phyloP scores from a whole-genome alignment of 768 basidiomycete genomes.

The Paxillus involutus region DNA sequence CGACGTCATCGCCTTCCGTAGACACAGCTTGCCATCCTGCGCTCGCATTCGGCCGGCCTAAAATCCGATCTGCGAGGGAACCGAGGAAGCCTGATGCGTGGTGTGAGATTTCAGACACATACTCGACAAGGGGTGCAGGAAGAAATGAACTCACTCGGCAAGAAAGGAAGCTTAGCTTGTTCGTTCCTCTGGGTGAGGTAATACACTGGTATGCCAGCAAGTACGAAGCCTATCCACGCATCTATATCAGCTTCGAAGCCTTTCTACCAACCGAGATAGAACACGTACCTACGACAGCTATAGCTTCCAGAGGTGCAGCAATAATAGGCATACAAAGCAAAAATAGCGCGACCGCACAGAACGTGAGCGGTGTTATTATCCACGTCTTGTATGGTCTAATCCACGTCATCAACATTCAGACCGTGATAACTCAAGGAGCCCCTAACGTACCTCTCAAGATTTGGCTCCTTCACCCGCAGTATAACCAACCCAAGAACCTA shows the following conservation, averaged over 20 bases:
- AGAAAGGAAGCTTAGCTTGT: conserved; percentile 33
- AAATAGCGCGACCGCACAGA: conserved; percentile 65
- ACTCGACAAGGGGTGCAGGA: background rate
- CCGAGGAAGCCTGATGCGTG: conserved; percentile 39
- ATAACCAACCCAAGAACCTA: conserved; percentile 89
- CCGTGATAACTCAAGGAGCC: background rate
- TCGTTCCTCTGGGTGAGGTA: conserved; percentile 67
- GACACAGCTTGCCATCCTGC: conserved; percentile 80
- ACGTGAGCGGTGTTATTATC: conserved; percentile 86
- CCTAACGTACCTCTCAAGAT: conserved; percentile 64
- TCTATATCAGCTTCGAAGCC: background rate
- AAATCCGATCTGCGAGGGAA: conserved; percentile 44
- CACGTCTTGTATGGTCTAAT: conserved; percentile 90
- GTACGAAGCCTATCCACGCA: conserved; percentile 60
- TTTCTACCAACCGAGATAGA: background rate
- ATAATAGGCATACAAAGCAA: conserved; percentile 92
- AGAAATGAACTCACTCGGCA: conserved; percentile 35
- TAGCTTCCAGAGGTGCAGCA: conserved; percentile 86
- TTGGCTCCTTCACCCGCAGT: conserved; percentile 86
- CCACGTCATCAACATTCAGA: background rate
- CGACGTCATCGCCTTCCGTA: conserved; percentile 65
- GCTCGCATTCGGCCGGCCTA: conserved; percentile 50
- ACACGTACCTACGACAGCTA: conserved; percentile 78
- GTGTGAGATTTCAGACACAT: background rate
- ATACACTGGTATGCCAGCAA: conserved; percentile 79